Evolutionary conservation across 2,329 filamentous ascomycete species (phyloP), one percentile per base, ranked within the genome.

Genomic region (Ceratocystis huliohia): DNA sequence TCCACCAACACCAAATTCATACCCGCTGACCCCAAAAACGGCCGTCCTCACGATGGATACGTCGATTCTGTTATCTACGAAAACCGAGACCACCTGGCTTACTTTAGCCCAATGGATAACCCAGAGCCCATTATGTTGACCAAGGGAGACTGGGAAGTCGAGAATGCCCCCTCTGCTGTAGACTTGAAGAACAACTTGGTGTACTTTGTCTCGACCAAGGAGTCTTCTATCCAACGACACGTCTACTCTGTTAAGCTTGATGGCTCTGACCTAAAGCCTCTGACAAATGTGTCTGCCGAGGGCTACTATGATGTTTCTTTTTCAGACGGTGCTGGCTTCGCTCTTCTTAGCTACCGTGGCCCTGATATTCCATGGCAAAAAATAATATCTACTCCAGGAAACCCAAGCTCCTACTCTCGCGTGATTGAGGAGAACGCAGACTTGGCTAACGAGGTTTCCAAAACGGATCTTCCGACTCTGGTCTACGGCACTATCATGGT

Each of bases 321-420:
- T 76, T 97, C 93, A 0, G 82, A 84, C 15, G 87, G 86, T 37
- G 86, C 88, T 46, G 87, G 90, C 59, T 99, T 91, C 74, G 88
- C 87, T 41, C 80, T 97, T n/a, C 80, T 99, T 25, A 86, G 84
- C 15, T 95, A 96, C 75, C 78, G 85, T 25, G 94, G 94, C 0
- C 95, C 94, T 2, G 83, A 84, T 44, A 86, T 97, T 37, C 94
- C 94, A 0, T 95, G 87, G 84, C 94, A 99, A 74, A 91, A 91
- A 71, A 87, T 99, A 68, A 82, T 96, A 71, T 93, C 85, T 73
- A 96, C 91, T 0, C 88, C 89, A 0, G 87, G 84, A 68, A 88
- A 85, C 71, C 73, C 80, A 0, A 77, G 81, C 5, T 75, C 80
- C 10, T 92, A 88, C 70, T 83, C 88, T 70, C 82, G 88, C 70